Evolutionary conservation across 1,139 yeast genomes (phyloP).

Genomic region (Kodamaea plutei): DNA sequence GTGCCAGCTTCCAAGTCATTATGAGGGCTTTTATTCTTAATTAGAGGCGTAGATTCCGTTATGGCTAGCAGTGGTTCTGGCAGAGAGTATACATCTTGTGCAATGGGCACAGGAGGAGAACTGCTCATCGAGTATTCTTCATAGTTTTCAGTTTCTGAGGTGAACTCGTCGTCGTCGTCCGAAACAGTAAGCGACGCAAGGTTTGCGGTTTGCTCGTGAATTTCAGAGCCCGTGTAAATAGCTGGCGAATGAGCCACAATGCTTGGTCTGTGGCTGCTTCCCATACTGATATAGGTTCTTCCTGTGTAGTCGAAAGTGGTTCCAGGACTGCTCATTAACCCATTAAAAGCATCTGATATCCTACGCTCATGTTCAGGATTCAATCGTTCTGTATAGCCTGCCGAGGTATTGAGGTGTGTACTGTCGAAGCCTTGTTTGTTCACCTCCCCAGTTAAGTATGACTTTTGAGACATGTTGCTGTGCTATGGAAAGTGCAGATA

Average conservation of each 20-base stretch:
- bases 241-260: slow-evolving; percentile 28
- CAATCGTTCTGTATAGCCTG: neutral
- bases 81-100: neutral
- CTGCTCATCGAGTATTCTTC: slow-evolving; percentile 1
- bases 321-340: slow-evolving; percentile 20
- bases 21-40: slow-evolving; percentile 5
- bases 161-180: slow-evolving; percentile 26
- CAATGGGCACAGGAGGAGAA: slow-evolving; percentile 4
- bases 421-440: neutral
- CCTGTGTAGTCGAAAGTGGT: slow-evolving; percentile 42
- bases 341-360: slow-evolving; percentile 24
- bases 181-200: slow-evolving; percentile 60
- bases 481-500: too few relatives aligned
- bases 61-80: neutral
- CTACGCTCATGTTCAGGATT: slow-evolving; percentile 13
- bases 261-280: slow-evolving; percentile 17
- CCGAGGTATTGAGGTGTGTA: neutral
- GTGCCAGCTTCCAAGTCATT: slow-evolving; percentile 11
- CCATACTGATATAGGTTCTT: slow-evolving; percentile 38
- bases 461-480: too few relatives aligned
- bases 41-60: slow-evolving; percentile 4
- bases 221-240: slow-evolving; percentile 45
- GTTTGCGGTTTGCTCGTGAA: slow-evolving; percentile 63
- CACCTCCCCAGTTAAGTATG: neutral
- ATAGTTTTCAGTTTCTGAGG: slow-evolving; percentile 1